Evolutionary conservation across 2,329 filamentous ascomycete species (phyloP), one percentile per base, ranked within the genome.

Genomic region (Teratosphaeria pseudoeucalypti): DNA sequence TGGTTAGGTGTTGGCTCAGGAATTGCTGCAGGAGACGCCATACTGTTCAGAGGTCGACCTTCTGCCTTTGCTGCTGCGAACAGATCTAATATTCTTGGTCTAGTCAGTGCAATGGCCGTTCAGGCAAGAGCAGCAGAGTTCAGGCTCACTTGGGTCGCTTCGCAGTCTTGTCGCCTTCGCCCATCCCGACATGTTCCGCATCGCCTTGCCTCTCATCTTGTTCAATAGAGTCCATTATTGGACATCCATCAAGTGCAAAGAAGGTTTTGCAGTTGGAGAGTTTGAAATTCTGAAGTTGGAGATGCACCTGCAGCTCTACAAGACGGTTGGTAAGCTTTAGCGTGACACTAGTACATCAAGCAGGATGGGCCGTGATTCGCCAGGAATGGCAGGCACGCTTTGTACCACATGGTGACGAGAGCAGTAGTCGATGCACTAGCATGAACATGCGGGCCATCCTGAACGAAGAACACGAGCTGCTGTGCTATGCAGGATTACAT

Each of bases 11-110:
- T 32, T 32, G 2, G 26, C 16, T 26, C 12, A 53, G 37, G 34
- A 32, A 64, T 52, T 64, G 62, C 64, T 26, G 29, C 27, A 49
- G 43, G 10, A n/a, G 6, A 16, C 9, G 43, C 43, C 43, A 23
- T 56, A 56, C 54, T 37, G 54, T 56, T 27, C 11, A 56, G 54
- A 19, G 54, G 54, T 37, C 54, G 29, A 39, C 34, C 34, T 37
- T 56, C 34, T 56, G 14, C 37, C 19, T 56, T 56, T 16, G 54
- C 54, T 23, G 29, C 29, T 12, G 29, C 54, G 14, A 56, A 56
- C 7, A 56, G 34, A 9, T 39, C 16, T 56, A 56, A n/a, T 49
- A 49, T 49, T 19, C 43, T 49, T 16, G 16, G 19, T 19, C 6
- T 9, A 19, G 19, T 49, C 43, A 49, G 43, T 49, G 5, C 6